phyloP scores from a whole-genome alignment of 2,329 filamentous ascomycete species.

The Cordyceps javanica region DNA sequence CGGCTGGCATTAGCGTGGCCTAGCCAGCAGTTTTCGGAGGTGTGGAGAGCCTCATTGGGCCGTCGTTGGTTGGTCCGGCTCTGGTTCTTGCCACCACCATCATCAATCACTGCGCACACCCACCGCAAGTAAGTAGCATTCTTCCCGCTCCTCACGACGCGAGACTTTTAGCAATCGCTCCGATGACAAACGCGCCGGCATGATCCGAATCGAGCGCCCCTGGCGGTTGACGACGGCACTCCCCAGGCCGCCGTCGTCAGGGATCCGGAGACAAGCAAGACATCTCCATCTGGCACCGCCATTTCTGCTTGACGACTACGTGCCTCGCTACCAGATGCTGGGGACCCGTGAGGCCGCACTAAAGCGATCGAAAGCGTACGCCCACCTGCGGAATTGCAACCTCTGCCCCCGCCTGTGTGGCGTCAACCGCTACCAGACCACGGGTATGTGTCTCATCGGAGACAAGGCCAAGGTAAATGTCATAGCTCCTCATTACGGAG shows the following conservation, averaged over 20 bases:
- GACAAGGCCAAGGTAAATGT: slow-evolving; percentile 73
- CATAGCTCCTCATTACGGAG: slow-evolving; percentile 79
- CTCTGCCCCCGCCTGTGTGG: slow-evolving; percentile 71
- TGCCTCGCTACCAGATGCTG: slow-evolving; percentile 64
- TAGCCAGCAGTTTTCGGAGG: no score
- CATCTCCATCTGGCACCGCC: slow-evolving; percentile 51
- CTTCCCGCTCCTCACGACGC: no score
- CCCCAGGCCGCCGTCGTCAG: no score
- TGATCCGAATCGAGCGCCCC: background rate
- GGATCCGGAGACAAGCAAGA: background rate
- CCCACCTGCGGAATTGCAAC: slow-evolving; percentile 72
- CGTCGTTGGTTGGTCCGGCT: no score
- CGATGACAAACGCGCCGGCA: background rate
- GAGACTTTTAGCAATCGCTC: background rate
- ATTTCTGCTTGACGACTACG: slow-evolving; percentile 70
- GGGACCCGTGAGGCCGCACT: slow-evolving; percentile 61
- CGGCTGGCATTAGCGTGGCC: no score
- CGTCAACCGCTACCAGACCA: slow-evolving; percentile 74
- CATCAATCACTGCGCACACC: no score
- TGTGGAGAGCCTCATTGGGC: no score
- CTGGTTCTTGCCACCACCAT: no score
- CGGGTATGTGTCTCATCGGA: slow-evolving; percentile 73
- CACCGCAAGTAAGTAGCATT: no score
- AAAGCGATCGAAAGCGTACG: slow-evolving; percentile 68
- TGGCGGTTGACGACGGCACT: background rate